A percentile compares a stretch with the other conserved stretches of the same genome.
These are phyloP conservation scores for Moesziomyces antarcticus DNA, from an alignment of 1,284 basidiomycete genomes.

Conservation along the genomic window DNA sequence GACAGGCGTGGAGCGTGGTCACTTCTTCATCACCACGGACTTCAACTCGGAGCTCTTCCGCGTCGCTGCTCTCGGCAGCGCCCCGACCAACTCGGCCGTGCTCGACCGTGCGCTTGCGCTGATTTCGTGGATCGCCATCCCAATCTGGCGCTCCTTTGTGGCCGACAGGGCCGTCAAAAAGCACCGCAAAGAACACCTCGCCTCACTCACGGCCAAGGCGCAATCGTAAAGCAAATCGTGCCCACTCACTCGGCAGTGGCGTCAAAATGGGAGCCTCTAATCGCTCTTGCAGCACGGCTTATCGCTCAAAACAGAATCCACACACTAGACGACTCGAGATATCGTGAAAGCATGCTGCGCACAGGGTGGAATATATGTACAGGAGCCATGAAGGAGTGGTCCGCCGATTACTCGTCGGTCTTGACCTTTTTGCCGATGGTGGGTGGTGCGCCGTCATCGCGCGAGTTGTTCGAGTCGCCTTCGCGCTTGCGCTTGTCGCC, in stretches of 20 bases:
- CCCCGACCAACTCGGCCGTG: slow-evolving; percentile 52
- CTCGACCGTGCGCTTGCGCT: slow-evolving; percentile 45
- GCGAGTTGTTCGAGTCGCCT: slow-evolving; percentile 16
- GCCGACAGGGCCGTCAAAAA: slow-evolving; percentile 48
- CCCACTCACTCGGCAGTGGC: too few species aligned
- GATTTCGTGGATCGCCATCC: slow-evolving; percentile 48
- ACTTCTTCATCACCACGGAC: slow-evolving; percentile 64
- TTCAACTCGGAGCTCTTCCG: slow-evolving; percentile 59
- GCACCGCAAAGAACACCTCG: slow-evolving; percentile 34
- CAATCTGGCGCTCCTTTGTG: slow-evolving; percentile 57
- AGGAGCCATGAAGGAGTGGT: neutral
- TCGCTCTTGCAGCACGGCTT: neutral
- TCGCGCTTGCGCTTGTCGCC: slow-evolving; percentile 58
- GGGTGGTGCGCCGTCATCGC: slow-evolving; percentile 35
- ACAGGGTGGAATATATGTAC: slow-evolving; percentile 2
- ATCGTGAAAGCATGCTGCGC: neutral
- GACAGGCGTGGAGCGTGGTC: slow-evolving; percentile 42
- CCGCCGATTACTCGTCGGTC: slow-evolving; percentile 28
- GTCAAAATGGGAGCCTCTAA: neutral
- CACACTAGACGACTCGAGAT: neutral
- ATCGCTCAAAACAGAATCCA: neutral
- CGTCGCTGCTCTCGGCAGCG: slow-evolving; percentile 49
- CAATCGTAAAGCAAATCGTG: neutral
- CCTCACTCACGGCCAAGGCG: slow-evolving; percentile 3
- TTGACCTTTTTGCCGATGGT: slow-evolving; percentile 46